Conservation (phyloP, 2,329 filamentous ascomycete species). For the Pseudogymnoascus destructans region DNA sequence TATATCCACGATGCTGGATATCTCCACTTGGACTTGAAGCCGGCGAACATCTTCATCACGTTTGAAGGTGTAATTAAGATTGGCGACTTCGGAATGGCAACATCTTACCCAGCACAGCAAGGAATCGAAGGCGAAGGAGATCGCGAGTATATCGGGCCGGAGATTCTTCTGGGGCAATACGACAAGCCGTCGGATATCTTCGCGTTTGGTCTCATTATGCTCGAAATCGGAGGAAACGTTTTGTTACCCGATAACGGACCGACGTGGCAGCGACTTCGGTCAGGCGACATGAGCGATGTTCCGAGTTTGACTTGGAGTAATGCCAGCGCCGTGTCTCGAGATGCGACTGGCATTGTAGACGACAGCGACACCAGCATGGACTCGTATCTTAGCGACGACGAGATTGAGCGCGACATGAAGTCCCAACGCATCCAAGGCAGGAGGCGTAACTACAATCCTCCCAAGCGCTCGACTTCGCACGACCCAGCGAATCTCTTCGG, state of each 20-base stretch:
- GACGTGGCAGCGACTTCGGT: conserved; percentile 80
- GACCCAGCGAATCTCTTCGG: conserved; percentile 26
- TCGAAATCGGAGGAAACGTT: conserved; percentile 90
- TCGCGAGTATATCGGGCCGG: conserved; percentile 88
- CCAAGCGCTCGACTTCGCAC: conserved; percentile 24
- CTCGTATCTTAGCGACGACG: conserved; percentile 29
- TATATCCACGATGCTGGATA: conserved; percentile 83
- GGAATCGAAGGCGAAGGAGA: conserved; percentile 86
- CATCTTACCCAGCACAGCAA: conserved; percentile 59
- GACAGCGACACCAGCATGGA: conserved; percentile 24
- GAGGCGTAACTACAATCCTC: conserved; percentile 22
- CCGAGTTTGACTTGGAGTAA: conserved; percentile 76
- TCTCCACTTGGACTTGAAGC: conserved; percentile 75
- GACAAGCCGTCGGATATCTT: conserved; percentile 92
- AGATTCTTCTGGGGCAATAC: conserved; percentile 74
- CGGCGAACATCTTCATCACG: conserved; percentile 70
- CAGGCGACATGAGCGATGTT: conserved; percentile 78
- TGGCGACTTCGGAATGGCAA: conserved; percentile 74
- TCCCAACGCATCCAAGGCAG: conserved; percentile 24
- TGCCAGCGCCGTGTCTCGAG: conserved; percentile 55
- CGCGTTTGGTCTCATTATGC: conserved; percentile 82
- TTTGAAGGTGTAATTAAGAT: conserved; percentile 76
- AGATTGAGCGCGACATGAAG: conserved; percentile 27
- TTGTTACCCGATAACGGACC: conserved; percentile 85
- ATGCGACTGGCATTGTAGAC: conserved; percentile 55